Conservation (phyloP, 768 basidiomycete species). For the Pleurotus cornucopiae region DNA sequence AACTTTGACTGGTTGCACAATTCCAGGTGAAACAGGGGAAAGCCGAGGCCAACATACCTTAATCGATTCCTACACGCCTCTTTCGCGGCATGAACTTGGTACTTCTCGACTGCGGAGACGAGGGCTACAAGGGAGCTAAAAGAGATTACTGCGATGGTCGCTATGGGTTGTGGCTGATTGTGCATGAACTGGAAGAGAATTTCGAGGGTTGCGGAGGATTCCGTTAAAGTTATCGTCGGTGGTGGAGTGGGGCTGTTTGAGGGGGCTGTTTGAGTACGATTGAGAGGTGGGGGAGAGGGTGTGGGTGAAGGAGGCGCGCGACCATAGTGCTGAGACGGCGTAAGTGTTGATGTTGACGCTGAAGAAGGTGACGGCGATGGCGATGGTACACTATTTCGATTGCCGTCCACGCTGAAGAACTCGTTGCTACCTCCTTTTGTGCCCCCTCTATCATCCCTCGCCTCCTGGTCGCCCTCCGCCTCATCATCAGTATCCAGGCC, state of each 20-base stretch:
- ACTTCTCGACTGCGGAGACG: slow-evolving; percentile 16
- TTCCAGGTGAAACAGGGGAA: background rate
- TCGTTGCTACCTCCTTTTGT: too few relatives aligned
- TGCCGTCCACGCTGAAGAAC: too few relatives aligned
- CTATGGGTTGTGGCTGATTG: slow-evolving; percentile 9
- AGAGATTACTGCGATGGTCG: background rate
- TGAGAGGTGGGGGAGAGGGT: background rate
- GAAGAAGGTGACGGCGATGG: too few relatives aligned
- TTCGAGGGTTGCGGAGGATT: slow-evolving; percentile 3
- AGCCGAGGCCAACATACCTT: background rate
- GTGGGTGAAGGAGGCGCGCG: background rate
- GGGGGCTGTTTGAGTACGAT: background rate
- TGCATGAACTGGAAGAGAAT: slow-evolving; percentile 13
- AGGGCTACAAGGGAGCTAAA: slow-evolving; percentile 5
- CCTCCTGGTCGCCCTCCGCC: too few relatives aligned
- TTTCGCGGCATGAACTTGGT: slow-evolving; percentile 10
- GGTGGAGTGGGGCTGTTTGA: background rate
- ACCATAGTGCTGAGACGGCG: background rate
- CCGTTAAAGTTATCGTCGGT: slow-evolving; percentile 6
- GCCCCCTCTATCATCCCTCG: too few relatives aligned
- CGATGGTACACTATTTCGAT: too few relatives aligned
- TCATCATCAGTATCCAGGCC: too few relatives aligned
- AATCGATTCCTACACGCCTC: background rate
- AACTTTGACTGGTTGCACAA: background rate
- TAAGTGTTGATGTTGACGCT: too few relatives aligned